Percentiles rank a stretch among this genome's conserved stretches.
phyloP scores from a whole-genome alignment of 2,329 filamentous ascomycete genomes.

The Calonectria crousiana region DNA sequence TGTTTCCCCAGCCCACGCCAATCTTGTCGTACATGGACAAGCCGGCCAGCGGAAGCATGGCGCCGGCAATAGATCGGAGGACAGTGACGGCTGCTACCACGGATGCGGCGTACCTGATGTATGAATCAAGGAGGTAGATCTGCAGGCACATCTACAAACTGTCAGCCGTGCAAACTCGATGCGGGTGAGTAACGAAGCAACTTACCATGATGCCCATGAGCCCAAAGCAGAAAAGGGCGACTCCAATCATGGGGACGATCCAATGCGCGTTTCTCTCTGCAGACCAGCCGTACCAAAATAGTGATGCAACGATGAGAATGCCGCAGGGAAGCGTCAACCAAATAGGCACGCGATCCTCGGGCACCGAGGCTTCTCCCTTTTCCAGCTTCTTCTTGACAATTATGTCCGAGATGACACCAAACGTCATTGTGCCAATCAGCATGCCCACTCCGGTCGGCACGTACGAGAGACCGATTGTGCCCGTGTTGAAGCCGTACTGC shows the following conservation, averaged over 20 bases:
- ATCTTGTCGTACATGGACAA: conserved; percentile 53
- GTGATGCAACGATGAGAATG: conserved; percentile 38
- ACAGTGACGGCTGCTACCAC: conserved; percentile 47
- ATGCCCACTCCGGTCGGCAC: conserved; percentile 45
- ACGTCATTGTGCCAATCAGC: conserved; percentile 38
- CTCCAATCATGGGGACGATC: conserved; percentile 52
- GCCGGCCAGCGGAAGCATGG: conserved; percentile 72
- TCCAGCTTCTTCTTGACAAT: conserved; percentile 44
- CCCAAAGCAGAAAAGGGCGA: conserved; percentile 59
- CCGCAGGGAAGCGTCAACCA: conserved; percentile 43
- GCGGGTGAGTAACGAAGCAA: not conserved
- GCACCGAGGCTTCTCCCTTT: conserved; percentile 33
- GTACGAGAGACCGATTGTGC: conserved; percentile 56
- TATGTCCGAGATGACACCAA: conserved; percentile 42
- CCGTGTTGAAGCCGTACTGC: conserved; percentile 68
- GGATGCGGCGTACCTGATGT: conserved; percentile 46
- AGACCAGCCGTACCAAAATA: conserved; percentile 50
- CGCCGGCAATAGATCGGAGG: conserved; percentile 69
- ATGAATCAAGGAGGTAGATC: conserved; percentile 52
- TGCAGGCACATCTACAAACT: conserved; percentile 46
- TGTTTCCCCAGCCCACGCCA: conserved; percentile 61
- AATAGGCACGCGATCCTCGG: conserved; percentile 45
- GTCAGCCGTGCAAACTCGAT: conserved; percentile 2
- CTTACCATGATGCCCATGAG: conserved; percentile 55
- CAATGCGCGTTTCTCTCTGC: conserved; percentile 42